Evolutionary conservation across 1,139 yeast genomes (phyloP), one percentile per base, ranked within the genome.

Genomic region (Geotrichum carabidarum): DNA sequence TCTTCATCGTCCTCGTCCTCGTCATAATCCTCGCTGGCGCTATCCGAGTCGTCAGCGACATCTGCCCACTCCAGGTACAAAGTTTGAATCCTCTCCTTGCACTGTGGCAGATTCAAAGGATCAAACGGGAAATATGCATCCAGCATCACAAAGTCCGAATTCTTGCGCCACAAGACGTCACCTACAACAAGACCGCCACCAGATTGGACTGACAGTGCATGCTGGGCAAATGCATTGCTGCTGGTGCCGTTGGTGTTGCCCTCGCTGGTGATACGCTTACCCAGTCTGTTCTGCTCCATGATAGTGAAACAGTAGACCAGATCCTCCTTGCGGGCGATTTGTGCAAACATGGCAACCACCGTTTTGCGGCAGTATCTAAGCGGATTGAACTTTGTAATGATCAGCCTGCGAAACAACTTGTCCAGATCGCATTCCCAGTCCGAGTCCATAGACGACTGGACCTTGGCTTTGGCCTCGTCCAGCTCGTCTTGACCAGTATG

Each of bases 81-180:
- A 40, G 76, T 78, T 34, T 75, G 72, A 58, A 84, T 72, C 41
- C 83, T 74, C 27, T 71, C 71, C 62, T 82, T 82, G 55, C 89
- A 79, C 22, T 71, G 71, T 47, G 84, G 86, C 60, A 93, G 77
- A 51, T 86, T 82, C 60, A 93, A 72, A 0, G 99, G 99, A 73
- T 93, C 99, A 68, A 88, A 93, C 11, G 99, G 99, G 71, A 93
- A 93, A 68, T 89, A 93, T 12, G 94, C 91, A 68, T 90, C 96
- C 54, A 90, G 74, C 67, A 89, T 95, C 61, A 87, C 79, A 67
- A 88, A 89, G 65, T 90, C 96, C 67, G 86, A 93, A 65, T 80
- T 80, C 59, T 63, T 65, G n/a, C 64, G 62, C 67, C 71, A 66
- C 22, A 63, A 53, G 30, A 63, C 56, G 40, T 56, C 48, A 6